These are phyloP conservation scores for Parascedosporium putredinis DNA, from an alignment of 2,329 filamentous ascomycete genomes.

Conservation along the genomic window DNA sequence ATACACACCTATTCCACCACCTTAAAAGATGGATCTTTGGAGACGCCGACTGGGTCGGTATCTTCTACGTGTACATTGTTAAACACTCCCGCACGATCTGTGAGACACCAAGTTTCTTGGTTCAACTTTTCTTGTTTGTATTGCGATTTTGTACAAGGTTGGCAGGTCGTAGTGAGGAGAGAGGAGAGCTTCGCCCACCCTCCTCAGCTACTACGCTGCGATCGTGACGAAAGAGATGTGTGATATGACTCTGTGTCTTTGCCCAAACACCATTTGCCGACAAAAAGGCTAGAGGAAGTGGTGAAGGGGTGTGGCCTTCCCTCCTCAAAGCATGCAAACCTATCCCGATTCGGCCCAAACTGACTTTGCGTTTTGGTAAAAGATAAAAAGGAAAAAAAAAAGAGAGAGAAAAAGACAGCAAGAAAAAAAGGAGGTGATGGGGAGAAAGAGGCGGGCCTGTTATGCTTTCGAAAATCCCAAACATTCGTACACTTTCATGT, in stretches of 20 bases:
- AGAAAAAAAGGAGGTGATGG: neutral
- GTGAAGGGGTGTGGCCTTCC: too few species aligned
- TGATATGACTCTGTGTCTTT: neutral
- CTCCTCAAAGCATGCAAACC: too few species aligned
- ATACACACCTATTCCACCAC: too few species aligned
- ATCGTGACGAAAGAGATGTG: neutral
- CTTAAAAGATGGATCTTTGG: too few species aligned
- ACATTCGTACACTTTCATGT: conserved; percentile 1
- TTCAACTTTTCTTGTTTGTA: too few species aligned
- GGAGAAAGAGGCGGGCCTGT: neutral
- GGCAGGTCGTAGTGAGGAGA: neutral
- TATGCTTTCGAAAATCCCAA: neutral
- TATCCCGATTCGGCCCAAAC: neutral
- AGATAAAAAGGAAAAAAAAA: neutral
- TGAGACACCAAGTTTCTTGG: too few species aligned
- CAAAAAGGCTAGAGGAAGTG: too few species aligned
- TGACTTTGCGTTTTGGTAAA: neutral
- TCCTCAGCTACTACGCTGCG: neutral
- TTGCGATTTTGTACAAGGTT: neutral
- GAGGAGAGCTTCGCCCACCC: too few species aligned
- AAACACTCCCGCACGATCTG: too few species aligned
- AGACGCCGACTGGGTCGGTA: too few species aligned
- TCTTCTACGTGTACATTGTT: too few species aligned
- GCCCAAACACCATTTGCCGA: neutral
- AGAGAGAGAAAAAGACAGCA: neutral